Evolutionary conservation across 306 rosid species (phyloP).

Genomic region (Senna siamea): DNA sequence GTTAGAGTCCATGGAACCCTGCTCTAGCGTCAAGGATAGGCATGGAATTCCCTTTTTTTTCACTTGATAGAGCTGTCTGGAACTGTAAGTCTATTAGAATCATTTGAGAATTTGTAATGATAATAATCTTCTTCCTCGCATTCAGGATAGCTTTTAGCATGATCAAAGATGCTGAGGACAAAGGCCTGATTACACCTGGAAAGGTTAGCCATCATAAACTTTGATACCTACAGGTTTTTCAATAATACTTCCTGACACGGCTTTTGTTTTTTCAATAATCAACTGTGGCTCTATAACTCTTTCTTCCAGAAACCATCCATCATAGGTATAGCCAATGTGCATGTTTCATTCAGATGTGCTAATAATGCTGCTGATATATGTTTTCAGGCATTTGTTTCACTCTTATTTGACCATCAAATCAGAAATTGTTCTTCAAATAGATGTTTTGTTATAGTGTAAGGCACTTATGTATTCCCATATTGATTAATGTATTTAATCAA

Average conservation of each 20-base stretch:
- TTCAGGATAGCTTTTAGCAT: slow-evolving; percentile 73
- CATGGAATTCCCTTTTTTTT: slow-evolving; percentile 1
- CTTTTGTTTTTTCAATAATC: background rate
- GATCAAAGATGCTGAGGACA: slow-evolving; percentile 86
- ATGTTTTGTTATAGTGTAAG: background rate
- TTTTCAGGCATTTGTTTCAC: background rate
- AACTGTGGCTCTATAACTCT: background rate
- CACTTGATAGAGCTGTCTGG: slow-evolving; percentile 9
- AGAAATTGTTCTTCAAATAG: background rate
- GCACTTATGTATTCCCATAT: slow-evolving; percentile 13
- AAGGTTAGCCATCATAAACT: slow-evolving; percentile 53
- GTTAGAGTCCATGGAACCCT: slow-evolving; percentile 76
- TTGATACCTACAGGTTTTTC: too few relatives aligned
- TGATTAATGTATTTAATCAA: slow-evolving; percentile 30
- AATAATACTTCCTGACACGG: background rate
- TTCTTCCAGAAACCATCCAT: slow-evolving; percentile 13
- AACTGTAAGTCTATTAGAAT: slow-evolving; percentile 12
- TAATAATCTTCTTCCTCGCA: slow-evolving; percentile 6
- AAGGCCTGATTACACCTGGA: slow-evolving; percentile 81
- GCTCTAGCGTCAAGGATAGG: slow-evolving; percentile 84
- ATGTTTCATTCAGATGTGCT: slow-evolving; percentile 2
- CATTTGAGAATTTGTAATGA: slow-evolving; percentile 13
- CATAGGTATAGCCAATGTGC: background rate
- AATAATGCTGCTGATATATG: slow-evolving; percentile 10
- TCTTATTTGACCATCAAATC: background rate